Percentiles rank a stretch among this genome's conserved stretches.
These are phyloP conservation scores for Acanthamoeba castellanii DNA, from an alignment of 208 protist genomes.

Conservation along the genomic window DNA sequence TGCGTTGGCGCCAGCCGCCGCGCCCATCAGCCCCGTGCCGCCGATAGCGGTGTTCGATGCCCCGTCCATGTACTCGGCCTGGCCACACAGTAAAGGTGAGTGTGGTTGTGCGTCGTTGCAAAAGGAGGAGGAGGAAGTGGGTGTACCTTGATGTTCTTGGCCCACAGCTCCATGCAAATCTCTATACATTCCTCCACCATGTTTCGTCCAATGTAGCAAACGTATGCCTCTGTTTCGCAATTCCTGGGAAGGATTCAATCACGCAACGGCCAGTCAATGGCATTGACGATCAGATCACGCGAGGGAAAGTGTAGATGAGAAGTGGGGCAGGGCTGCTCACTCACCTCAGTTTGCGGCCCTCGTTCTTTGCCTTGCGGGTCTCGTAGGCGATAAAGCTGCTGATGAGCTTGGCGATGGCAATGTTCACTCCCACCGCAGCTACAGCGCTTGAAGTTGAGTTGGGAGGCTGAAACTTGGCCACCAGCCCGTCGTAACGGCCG, in stretches of 20 bases:
- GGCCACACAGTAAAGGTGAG: neutral
- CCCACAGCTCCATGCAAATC: constrained; percentile 66
- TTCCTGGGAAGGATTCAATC: neutral
- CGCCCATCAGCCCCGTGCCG: constrained; percentile 36
- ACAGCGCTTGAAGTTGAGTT: constrained; percentile 52
- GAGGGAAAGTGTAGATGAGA: neutral
- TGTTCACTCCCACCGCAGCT: constrained; percentile 64
- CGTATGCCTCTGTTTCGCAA: constrained; percentile 61
- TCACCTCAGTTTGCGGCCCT: constrained; percentile 27
- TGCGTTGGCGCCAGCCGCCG: neutral
- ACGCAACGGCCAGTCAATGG: too few relatives aligned
- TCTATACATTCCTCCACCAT: constrained; percentile 58
- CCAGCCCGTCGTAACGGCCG: constrained; percentile 79
- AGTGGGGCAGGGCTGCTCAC: neutral
- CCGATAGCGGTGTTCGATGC: neutral
- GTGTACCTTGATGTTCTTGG: constrained; percentile 69
- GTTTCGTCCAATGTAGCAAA: constrained; percentile 45
- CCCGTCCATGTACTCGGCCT: constrained; percentile 70
- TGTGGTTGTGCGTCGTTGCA: neutral
- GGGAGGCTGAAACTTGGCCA: constrained; percentile 64
- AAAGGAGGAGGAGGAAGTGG: neutral
- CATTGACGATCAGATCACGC: too few relatives aligned
- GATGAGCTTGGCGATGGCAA: constrained; percentile 68
- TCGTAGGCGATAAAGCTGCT: constrained; percentile 55
- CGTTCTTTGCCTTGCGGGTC: constrained; percentile 30